These are phyloP conservation scores for Thymus quinquecostatus DNA, from an alignment of 257 asterid genomes.

Conservation along the genomic window DNA sequence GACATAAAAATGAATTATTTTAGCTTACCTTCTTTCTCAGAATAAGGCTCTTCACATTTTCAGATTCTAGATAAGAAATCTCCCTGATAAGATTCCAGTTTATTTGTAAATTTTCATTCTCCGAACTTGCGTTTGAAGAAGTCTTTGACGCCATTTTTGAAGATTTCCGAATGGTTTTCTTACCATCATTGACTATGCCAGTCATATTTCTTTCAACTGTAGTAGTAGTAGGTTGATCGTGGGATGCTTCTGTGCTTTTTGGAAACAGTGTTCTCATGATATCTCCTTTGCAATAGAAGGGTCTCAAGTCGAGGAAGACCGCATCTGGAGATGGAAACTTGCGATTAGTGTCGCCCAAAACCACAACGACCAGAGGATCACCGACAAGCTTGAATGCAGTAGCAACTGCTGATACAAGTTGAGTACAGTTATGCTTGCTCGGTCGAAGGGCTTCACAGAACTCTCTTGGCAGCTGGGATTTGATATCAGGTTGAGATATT, in stretches of 20 bases:
- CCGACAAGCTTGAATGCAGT: slow-evolving; percentile 45
- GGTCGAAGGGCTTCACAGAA: slow-evolving; percentile 39
- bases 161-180: not conserved
- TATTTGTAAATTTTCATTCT: slow-evolving; percentile 15
- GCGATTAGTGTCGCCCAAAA: slow-evolving; percentile 5
- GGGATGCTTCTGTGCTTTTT: not conserved
- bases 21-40: slow-evolving; percentile 43
- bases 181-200: not conserved
- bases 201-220: not conserved
- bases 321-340: slow-evolving; percentile 38
- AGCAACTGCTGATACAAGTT: slow-evolving; percentile 30
- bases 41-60: slow-evolving; percentile 6
- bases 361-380: slow-evolving; percentile 52
- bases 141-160: not conserved
- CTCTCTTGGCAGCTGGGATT: slow-evolving; percentile 36
- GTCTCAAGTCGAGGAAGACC: slow-evolving; percentile 39
- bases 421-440: not conserved
- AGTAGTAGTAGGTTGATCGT: not conserved
- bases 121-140: not conserved
- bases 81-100: slow-evolving; percentile 42
- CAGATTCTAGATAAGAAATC: not conserved
- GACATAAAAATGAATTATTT: not conserved
- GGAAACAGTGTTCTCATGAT: slow-evolving; percentile 45
- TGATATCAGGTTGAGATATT: slow-evolving; percentile 18
- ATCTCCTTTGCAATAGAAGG: slow-evolving; percentile 31